Conservation (phyloP, 306 rosid genomes). For the Dalbergia cochinchinensis region DNA sequence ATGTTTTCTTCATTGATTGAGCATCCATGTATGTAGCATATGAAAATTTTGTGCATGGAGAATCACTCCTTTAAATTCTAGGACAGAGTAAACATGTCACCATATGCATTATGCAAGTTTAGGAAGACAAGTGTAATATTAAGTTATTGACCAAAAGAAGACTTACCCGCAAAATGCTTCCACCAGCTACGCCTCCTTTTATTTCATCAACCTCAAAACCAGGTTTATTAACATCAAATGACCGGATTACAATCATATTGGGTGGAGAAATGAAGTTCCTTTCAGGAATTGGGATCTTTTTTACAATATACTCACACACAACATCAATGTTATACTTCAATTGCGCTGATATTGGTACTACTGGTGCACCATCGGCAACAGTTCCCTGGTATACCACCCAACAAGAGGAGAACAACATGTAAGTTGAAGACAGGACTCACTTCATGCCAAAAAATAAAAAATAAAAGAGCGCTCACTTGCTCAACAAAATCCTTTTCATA, state of each 20-base stretch:
- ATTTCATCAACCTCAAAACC: slow-evolving; percentile 97
- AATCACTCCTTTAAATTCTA: not conserved
- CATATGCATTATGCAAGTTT: slow-evolving; percentile 10
- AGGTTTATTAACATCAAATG: slow-evolving; percentile 96
- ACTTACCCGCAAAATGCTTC: slow-evolving; percentile 91
- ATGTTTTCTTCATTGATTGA: not conserved
- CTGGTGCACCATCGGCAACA: slow-evolving; percentile 92
- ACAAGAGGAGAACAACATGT: slow-evolving; percentile 2
- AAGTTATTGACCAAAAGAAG: slow-evolving; percentile 32
- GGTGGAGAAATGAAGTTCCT: slow-evolving; percentile 95
- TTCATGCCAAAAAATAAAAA: not conserved
- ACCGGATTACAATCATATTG: slow-evolving; percentile 94
- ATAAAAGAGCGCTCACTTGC: not conserved
- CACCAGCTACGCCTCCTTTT: slow-evolving; percentile 99
- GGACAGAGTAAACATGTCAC: slow-evolving; percentile 12
- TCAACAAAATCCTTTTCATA: not conserved
- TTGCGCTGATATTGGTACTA: slow-evolving; percentile 97
- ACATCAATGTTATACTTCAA: slow-evolving; percentile 96
- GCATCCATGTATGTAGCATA: slow-evolving; percentile 8
- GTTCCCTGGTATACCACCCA: slow-evolving; percentile 72
- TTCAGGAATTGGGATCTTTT: slow-evolving; percentile 94
- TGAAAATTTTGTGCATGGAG: not conserved
- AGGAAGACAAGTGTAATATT: not conserved
- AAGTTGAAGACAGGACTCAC: slow-evolving; percentile 6
- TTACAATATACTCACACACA: slow-evolving; percentile 90